Conservation (phyloP, 306 rosid species). For the Castanopsis chinensis region DNA sequence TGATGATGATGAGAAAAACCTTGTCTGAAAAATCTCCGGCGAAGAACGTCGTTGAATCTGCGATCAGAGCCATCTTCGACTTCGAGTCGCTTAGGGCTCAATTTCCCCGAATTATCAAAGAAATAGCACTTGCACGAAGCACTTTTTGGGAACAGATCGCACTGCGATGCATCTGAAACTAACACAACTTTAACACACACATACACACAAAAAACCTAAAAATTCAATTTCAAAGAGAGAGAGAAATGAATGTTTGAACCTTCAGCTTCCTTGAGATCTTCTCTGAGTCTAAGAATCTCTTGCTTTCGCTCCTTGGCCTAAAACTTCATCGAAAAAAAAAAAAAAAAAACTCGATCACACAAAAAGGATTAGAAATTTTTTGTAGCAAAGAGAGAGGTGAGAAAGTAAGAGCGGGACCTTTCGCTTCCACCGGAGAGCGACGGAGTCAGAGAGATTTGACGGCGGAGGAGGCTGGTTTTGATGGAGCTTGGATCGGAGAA, state of each 20-base stretch:
- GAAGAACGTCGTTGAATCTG: slow-evolving; percentile 80
- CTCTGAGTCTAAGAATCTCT: slow-evolving; percentile 68
- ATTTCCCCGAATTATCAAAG: slow-evolving; percentile 61
- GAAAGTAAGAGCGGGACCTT: slow-evolving; percentile 48
- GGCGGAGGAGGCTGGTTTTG: slow-evolving; percentile 25
- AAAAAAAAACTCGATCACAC: background rate
- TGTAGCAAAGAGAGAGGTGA: background rate
- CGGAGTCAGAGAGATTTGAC: slow-evolving; percentile 43
- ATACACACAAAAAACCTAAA: background rate
- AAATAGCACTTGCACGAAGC: slow-evolving; percentile 92
- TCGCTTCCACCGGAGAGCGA: slow-evolving; percentile 85
- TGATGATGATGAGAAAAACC: slow-evolving; percentile 34
- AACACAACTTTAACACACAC: background rate
- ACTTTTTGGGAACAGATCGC: slow-evolving; percentile 64
- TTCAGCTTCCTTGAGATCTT: slow-evolving; percentile 74
- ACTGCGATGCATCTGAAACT: slow-evolving; percentile 60
- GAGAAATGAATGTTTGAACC: slow-evolving; percentile 34
- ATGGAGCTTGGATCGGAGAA: slow-evolving; percentile 61
- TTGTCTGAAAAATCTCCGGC: slow-evolving; percentile 89
- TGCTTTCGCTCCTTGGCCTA: slow-evolving; percentile 93
- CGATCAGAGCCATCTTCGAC: slow-evolving; percentile 41
- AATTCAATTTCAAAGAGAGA: background rate
- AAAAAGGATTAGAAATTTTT: background rate
- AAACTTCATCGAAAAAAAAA: slow-evolving; percentile 7
- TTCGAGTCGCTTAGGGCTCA: slow-evolving; percentile 35